These are phyloP conservation scores for Cladophialophora bantiana DNA, from an alignment of 2,329 filamentous ascomycete species.

Conservation along the genomic window DNA sequence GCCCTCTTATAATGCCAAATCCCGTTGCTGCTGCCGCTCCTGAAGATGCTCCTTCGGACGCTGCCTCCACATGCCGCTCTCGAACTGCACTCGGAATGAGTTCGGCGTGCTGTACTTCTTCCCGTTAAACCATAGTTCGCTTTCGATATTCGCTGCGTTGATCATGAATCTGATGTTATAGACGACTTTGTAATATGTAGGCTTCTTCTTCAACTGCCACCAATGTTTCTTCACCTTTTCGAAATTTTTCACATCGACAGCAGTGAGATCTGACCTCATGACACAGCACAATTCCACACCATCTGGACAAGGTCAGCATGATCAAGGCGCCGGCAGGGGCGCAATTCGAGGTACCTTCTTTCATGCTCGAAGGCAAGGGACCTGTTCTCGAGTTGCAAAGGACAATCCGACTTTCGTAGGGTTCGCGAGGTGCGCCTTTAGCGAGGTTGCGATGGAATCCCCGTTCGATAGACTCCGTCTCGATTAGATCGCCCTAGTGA, in stretches of 20 bases:
- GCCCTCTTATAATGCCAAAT: background rate
- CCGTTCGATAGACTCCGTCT: slow-evolving; percentile 8
- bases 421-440: background rate
- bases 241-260: slow-evolving; percentile 5
- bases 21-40: background rate
- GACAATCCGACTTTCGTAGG: slow-evolving; percentile 3
- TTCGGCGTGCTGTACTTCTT: slow-evolving; percentile 7
- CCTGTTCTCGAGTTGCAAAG: slow-evolving; percentile 10
- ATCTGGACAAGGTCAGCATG: background rate
- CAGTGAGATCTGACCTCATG: slow-evolving; percentile 12
- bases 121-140: slow-evolving; percentile 12
- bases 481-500: slow-evolving; percentile 3
- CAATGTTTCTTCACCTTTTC: slow-evolving; percentile 18
- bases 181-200: slow-evolving; percentile 13
- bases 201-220: slow-evolving; percentile 10
- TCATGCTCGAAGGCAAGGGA: background rate
- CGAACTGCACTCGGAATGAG: slow-evolving; percentile 13
- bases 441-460: slow-evolving; percentile 14
- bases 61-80: slow-evolving; percentile 15
- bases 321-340: background rate
- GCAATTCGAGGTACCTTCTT: background rate
- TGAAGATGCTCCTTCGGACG: slow-evolving; percentile 13
- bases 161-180: slow-evolving; percentile 14
- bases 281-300: slow-evolving; percentile 11
- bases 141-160: slow-evolving; percentile 16